Base-by-base conservation (phyloP, 2,329 filamentous ascomycete species). In the Ceratocystis harringtonii region DNA sequence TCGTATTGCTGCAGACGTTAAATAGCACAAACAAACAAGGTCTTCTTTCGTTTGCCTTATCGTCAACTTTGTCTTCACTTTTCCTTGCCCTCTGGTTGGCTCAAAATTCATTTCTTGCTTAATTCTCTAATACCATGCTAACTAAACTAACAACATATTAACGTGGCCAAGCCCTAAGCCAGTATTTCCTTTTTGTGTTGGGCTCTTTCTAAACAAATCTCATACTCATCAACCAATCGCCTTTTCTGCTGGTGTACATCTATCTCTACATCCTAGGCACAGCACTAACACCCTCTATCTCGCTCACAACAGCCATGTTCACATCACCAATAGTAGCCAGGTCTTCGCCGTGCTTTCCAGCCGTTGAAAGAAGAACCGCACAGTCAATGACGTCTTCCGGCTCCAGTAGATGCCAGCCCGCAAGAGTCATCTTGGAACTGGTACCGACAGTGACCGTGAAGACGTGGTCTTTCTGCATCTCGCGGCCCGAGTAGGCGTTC, bases 361-460 rank as follows among this genome's bases (percentile, higher is more conserved):
- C 77, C 3, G 78, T 80, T 0, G 79, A 79, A 25, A 87, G 76
- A 28, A 86, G 76, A 3, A 82, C 78, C 44, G 83, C 78, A 67
- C 78, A 81, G 69, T 89, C 86, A 70, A 97, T 87, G 65, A 97
- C 91, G 74, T 97, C 92, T 66, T 85, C 79, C 0, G 94, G 91
- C 74, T 96, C 92, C 7, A 95, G 80, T 10, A 97, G 78, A 75
- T 96, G 92, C 86, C 90, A 96, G 70, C 85, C 86, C 17, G 94
- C 94, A 65, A 95, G 79, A 1, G 94, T 97, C 72, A 91, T 87
- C 79, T 96, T 96, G 65, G 88, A 92, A 75, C 88, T 94, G 4
- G 91, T 88, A 2, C 94, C 94, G 2, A 97, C 90, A 0, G 91
- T 96, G 55, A 95, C 90, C 1, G 90, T 90, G 76, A 95, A 97